A percentile compares a stretch with the other conserved stretches of the same genome.
Conservation (phyloP, 2,329 filamentous ascomycete genomes). For the Diaporthe vaccinii region DNA sequence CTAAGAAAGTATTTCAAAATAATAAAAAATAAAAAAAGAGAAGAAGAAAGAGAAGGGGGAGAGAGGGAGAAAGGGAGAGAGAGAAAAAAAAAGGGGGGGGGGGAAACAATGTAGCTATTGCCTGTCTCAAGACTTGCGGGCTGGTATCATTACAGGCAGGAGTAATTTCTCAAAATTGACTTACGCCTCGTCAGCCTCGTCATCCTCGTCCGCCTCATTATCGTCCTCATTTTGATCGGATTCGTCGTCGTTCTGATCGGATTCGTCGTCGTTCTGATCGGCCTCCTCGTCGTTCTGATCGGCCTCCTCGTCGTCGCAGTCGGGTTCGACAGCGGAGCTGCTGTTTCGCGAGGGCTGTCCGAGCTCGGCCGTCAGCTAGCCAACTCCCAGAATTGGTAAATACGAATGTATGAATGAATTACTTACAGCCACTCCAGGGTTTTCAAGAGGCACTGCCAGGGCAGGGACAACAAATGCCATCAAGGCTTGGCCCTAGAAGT, state of each 20-base stretch:
- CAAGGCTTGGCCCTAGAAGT: slow-evolving; percentile 1
- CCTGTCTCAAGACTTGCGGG: no score
- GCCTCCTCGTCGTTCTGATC: background rate
- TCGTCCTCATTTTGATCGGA: no score
- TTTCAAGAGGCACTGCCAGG: background rate
- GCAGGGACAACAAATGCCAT: slow-evolving; percentile 6
- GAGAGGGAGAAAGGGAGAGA: no score
- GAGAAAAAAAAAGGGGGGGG: no score
- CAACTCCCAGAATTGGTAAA: background rate
- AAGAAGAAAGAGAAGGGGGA: no score
- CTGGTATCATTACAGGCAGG: no score
- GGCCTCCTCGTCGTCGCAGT: background rate
- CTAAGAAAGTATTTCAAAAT: no score
- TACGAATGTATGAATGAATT: background rate
- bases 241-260: background rate
- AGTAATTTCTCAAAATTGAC: no score
- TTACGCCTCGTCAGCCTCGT: background rate
- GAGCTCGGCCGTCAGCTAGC: background rate
- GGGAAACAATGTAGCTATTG: no score
- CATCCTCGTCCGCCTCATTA: background rate
- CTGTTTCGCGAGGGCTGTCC: background rate
- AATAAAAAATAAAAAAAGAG: no score
- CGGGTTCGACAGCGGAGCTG: background rate
- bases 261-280: background rate
- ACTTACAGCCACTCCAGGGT: background rate